phyloP scores from a whole-genome alignment of 2,329 filamentous ascomycete species.

The Lasiodiplodia gonubiensis region DNA sequence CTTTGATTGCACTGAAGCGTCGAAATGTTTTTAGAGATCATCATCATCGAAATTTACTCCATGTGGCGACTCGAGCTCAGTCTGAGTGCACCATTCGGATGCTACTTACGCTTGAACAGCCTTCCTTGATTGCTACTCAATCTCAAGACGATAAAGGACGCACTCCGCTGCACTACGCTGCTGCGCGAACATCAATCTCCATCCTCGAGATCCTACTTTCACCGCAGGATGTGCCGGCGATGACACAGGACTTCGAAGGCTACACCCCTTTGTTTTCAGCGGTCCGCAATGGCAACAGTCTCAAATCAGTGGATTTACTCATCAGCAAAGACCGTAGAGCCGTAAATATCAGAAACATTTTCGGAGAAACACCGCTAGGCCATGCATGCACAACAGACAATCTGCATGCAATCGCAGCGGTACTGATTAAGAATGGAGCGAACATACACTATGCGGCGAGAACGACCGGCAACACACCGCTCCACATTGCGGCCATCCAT shows the following conservation, averaged over 20 bases:
- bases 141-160: neutral
- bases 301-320: neutral
- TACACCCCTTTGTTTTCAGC: neutral
- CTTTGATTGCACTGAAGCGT: fast-evolving
- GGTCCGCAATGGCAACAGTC: neutral
- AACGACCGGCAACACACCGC: too few species aligned
- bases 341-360: too few species aligned
- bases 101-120: neutral
- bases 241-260: neutral
- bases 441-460: too few species aligned
- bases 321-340: too few species aligned
- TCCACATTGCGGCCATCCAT: neutral
- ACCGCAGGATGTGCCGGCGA: neutral
- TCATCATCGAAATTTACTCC: neutral
- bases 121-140: fast-evolving
- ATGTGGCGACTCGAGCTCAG: neutral
- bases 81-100: neutral
- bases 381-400: too few species aligned
- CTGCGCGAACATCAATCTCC: neutral
- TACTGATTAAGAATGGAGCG: too few species aligned
- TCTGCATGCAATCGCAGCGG: too few species aligned
- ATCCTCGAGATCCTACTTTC: neutral
- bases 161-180: neutral
- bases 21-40: neutral
- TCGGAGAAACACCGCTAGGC: too few species aligned